Evolutionary conservation across 2,329 filamentous ascomycete genomes (phyloP).

Genomic region (Cercospora sp.): DNA sequence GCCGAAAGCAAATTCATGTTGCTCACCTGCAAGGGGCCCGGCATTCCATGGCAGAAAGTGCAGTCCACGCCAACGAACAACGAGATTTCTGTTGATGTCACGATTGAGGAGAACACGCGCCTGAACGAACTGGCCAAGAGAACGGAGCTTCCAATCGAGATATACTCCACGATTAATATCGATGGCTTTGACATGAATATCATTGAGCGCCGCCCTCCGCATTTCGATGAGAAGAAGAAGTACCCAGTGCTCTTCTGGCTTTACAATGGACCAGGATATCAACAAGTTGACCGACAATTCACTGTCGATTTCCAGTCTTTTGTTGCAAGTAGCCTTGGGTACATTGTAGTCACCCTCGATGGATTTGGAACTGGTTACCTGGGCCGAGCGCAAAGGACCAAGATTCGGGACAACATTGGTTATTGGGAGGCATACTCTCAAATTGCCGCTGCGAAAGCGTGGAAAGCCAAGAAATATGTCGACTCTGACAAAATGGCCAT

Average conservation of each 20-base stretch:
- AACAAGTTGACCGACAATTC: constrained; percentile 79
- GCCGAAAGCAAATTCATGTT: constrained; percentile 76
- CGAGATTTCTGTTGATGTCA: constrained; percentile 42
- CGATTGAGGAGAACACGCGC: constrained; percentile 74
- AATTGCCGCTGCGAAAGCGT: constrained; percentile 83
- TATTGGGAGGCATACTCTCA: constrained; percentile 85
- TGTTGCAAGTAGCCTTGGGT: constrained; percentile 79
- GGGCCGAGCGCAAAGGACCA: constrained; percentile 78
- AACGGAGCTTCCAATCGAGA: constrained; percentile 77
- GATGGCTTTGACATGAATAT: constrained; percentile 72
- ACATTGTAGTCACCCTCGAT: constrained; percentile 93
- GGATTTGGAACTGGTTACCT: constrained; percentile 89
- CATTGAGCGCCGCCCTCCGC: constrained; percentile 82
- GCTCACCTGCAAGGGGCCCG: constrained; percentile 80
- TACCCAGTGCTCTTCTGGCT: constrained; percentile 95
- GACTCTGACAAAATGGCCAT: constrained; percentile 82
- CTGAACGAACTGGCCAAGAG: constrained; percentile 69
- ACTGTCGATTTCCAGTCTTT: constrained; percentile 87
- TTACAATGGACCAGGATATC: constrained; percentile 93
- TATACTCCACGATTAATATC: constrained; percentile 82
- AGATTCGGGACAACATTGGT: constrained; percentile 80
- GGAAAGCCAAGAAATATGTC: constrained; percentile 77
- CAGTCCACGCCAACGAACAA: constrained; percentile 73
- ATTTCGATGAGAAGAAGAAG: constrained; percentile 76
- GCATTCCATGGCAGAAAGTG: constrained; percentile 87